Percentiles rank a stretch among this genome's conserved stretches.
These are phyloP conservation scores for Trichosporon sp. DNA, from an alignment of 1,284 basidiomycete genomes.

Conservation along the genomic window DNA sequence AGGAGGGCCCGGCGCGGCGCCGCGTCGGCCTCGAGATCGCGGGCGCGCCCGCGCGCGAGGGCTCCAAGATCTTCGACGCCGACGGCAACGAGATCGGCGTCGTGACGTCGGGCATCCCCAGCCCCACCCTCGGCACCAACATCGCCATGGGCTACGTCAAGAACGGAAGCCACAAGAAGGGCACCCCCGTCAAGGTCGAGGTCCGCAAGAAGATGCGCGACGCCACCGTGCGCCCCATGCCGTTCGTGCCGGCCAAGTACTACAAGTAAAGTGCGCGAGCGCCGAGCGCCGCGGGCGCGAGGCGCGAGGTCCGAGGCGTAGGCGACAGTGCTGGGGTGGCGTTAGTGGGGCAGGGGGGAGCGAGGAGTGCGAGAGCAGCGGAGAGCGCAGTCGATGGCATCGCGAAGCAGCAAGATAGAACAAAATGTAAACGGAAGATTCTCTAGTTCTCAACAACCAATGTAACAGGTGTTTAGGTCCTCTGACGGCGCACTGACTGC, in stretches of 20 bases:
- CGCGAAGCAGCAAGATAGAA: too few species aligned
- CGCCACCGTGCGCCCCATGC: slow-evolving; percentile 46
- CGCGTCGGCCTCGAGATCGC: slow-evolving; percentile 79
- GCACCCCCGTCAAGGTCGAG: slow-evolving; percentile 59
- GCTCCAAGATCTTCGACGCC: slow-evolving; percentile 67
- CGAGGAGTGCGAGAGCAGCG: too few species aligned
- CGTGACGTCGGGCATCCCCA: slow-evolving; percentile 93
- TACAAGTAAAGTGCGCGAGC: slow-evolving; percentile 34
- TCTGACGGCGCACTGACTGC: too few species aligned
- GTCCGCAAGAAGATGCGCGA: slow-evolving; percentile 50
- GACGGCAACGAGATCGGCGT: slow-evolving; percentile 59
- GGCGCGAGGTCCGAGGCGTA: background rate
- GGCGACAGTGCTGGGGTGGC: too few species aligned
- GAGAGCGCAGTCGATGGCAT: too few species aligned
- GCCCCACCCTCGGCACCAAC: slow-evolving; percentile 82
- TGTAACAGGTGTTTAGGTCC: too few species aligned
- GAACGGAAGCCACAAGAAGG: slow-evolving; percentile 82
- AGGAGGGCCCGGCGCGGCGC: slow-evolving; percentile 70
- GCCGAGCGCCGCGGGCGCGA: background rate
- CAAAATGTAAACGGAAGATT: too few species aligned
- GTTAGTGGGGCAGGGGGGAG: too few species aligned
- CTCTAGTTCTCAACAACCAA: too few species aligned
- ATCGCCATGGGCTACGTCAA: slow-evolving; percentile 93
- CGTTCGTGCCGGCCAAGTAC: slow-evolving; percentile 51
- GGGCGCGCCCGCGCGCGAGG: slow-evolving; percentile 85